Percentiles rank a stretch among this genome's conserved stretches.
These are phyloP conservation scores for Neopestalotiopsis sp. DNA, from an alignment of 2,329 filamentous ascomycete genomes.

Conservation along the genomic window DNA sequence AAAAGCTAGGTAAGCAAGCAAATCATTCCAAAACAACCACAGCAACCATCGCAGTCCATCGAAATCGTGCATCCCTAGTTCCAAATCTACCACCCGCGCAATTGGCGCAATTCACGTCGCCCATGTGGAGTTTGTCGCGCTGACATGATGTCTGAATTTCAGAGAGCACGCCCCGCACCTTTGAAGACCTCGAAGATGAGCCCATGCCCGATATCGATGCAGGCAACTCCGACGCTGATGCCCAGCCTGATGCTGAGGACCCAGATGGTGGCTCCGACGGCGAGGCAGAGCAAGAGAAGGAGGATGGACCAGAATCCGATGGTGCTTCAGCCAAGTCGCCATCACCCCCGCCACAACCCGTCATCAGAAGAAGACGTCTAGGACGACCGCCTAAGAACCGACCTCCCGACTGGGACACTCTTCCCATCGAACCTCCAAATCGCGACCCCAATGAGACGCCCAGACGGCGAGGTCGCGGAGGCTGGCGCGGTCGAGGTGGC, in stretches of 20 bases:
- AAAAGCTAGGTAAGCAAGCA: conserved; percentile 19
- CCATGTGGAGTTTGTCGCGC: neutral
- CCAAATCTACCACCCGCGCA: neutral
- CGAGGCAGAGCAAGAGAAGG: conserved; percentile 45
- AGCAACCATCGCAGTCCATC: conserved; percentile 1
- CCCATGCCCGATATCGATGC: conserved; percentile 55
- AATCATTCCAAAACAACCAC: neutral
- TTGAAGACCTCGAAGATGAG: conserved; percentile 21
- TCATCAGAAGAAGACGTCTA: conserved; percentile 77
- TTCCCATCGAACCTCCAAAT: conserved; percentile 57
- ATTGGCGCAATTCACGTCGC: neutral
- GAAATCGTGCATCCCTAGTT: neutral
- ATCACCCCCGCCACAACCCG: conserved; percentile 61
- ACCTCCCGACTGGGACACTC: conserved; percentile 77
- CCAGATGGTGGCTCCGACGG: conserved; percentile 27
- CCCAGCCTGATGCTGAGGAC: conserved; percentile 37
- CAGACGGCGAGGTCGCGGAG: conserved; percentile 68
- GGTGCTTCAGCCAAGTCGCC: conserved; percentile 53
- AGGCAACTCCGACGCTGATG: conserved; percentile 33
- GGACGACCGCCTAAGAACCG: conserved; percentile 86
- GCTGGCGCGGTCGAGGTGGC: conserved; percentile 72
- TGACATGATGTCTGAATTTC: neutral
- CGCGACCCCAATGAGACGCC: conserved; percentile 62
- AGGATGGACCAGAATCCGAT: conserved; percentile 42
- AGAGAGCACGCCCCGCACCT: conserved; percentile 21